Evolutionary conservation across 2,329 filamentous ascomycete species (phyloP).

Genomic region (Botryotinia convoluta): DNA sequence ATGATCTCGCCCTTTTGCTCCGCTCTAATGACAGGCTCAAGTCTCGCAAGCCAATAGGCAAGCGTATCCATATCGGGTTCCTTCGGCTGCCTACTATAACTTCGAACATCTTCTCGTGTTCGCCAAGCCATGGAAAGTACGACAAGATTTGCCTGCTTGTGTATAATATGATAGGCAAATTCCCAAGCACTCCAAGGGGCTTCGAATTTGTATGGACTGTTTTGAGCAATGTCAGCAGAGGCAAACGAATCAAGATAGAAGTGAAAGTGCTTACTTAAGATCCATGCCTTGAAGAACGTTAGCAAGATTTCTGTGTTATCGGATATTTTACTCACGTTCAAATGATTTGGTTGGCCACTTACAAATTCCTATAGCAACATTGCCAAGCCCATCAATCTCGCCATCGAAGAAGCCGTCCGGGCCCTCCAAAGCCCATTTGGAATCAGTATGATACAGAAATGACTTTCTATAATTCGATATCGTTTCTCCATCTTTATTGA

Average conservation of each 20-base stretch:
- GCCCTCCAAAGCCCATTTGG: conserved; percentile 60
- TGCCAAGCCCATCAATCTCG: conserved; percentile 48
- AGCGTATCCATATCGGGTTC: conserved; percentile 71
- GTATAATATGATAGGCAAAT: conserved; percentile 52
- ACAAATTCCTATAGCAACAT: conserved; percentile 60
- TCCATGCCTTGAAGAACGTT: conserved; percentile 50
- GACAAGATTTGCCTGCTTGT: conserved; percentile 57
- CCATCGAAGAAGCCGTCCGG: conserved; percentile 49
- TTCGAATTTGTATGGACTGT: conserved; percentile 53
- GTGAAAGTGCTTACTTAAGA: conserved; percentile 43
- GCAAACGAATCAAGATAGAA: neutral
- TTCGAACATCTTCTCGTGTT: conserved; percentile 52
- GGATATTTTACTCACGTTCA: conserved; percentile 23
- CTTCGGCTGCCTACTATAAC: conserved; percentile 48
- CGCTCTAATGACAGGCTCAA: conserved; percentile 61
- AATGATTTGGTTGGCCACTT: conserved; percentile 39
- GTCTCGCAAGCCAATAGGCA: conserved; percentile 69
- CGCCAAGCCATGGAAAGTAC: conserved; percentile 78
- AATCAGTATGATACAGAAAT: conserved; percentile 58
- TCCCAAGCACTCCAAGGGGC: conserved; percentile 50
- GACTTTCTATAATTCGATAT: conserved; percentile 60
- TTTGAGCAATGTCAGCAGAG: neutral
- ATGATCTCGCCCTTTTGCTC: conserved; percentile 59
- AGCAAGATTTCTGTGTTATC: neutral
- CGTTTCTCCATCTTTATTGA: conserved; percentile 58